These are phyloP conservation scores for Ajuga chamaepitys DNA, from an alignment of 257 asterid genomes.

Conservation along the genomic window DNA sequence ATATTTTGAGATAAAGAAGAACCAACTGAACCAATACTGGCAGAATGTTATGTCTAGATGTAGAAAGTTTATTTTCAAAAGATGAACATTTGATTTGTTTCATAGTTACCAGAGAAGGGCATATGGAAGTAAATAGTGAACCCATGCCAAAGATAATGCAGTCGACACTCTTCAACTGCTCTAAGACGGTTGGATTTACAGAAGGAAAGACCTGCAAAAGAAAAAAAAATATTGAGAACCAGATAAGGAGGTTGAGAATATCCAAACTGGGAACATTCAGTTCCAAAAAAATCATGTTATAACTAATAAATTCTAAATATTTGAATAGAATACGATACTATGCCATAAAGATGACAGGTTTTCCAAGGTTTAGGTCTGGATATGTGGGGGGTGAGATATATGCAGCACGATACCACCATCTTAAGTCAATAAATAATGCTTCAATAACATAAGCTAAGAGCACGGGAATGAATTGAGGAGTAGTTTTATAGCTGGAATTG, in stretches of 20 bases:
- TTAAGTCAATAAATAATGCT: not conserved
- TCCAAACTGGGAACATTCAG: not conserved
- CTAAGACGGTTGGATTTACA: constrained; percentile 67
- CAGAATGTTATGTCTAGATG: not conserved
- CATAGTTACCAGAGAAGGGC: constrained; percentile 87
- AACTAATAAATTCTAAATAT: not conserved
- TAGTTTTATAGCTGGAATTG: not conserved
- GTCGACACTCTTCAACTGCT: constrained; percentile 63
- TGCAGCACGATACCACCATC: not conserved
- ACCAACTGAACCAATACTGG: not conserved
- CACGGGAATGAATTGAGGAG: not conserved
- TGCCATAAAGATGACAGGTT: not conserved
- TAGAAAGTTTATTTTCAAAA: not conserved
- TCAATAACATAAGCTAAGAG: not conserved
- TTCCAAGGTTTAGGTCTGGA: not conserved
- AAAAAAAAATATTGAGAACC: constrained; percentile 5
- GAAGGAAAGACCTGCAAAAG: constrained; percentile 75
- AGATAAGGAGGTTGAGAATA: not conserved
- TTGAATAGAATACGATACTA: not conserved
- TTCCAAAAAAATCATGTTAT: not conserved
- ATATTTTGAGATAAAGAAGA: not conserved
- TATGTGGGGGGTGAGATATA: not conserved
- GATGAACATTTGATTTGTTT: not conserved
- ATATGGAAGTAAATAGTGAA: constrained; percentile 84
- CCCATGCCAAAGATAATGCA: constrained; percentile 94